These are phyloP conservation scores for Microbotryum saponariae DNA, from an alignment of 1,284 basidiomycete genomes.

Conservation along the genomic window DNA sequence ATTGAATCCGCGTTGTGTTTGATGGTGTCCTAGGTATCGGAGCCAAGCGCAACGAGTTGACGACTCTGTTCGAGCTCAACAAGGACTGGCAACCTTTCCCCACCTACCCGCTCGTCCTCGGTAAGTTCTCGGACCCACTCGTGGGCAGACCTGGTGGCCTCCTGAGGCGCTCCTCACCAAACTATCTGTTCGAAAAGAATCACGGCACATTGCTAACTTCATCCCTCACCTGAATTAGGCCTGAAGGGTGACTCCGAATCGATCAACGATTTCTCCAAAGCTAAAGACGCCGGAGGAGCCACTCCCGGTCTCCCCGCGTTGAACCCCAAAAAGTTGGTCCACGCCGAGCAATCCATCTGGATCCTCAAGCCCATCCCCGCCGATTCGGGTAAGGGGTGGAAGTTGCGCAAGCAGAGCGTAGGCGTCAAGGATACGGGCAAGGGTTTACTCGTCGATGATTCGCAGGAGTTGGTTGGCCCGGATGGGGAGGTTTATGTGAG, in stretches of 20 bases:
- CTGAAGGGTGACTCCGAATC: constrained; percentile 33
- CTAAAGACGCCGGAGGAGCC: constrained; percentile 13
- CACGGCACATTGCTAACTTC: background rate
- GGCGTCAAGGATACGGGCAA: constrained; percentile 69
- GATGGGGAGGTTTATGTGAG: constrained; percentile 56
- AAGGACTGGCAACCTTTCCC: constrained; percentile 40
- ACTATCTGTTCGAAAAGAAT: background rate
- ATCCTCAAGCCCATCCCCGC: constrained; percentile 38
- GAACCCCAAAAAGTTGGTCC: constrained; percentile 41
- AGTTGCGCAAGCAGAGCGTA: constrained; percentile 53
- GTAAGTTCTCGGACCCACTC: constrained; percentile 7
- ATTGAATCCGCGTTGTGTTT: too few relatives aligned
- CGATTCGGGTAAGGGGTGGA: constrained; percentile 61
- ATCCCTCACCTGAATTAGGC: background rate
- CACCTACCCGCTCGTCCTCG: constrained; percentile 42
- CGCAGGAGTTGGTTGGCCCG: constrained; percentile 56
- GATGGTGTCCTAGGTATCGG: constrained; percentile 28
- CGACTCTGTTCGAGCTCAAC: constrained; percentile 39
- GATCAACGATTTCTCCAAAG: constrained; percentile 39
- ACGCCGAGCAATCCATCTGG: constrained; percentile 42
- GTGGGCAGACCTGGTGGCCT: constrained; percentile 20
- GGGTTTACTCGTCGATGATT: constrained; percentile 63
- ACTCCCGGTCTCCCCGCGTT: constrained; percentile 34
- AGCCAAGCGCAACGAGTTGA: constrained; percentile 38
- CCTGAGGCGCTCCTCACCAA: background rate